Evolutionary conservation across 768 basidiomycete species (phyloP).

Genomic region (Tricholoma sp.): DNA sequence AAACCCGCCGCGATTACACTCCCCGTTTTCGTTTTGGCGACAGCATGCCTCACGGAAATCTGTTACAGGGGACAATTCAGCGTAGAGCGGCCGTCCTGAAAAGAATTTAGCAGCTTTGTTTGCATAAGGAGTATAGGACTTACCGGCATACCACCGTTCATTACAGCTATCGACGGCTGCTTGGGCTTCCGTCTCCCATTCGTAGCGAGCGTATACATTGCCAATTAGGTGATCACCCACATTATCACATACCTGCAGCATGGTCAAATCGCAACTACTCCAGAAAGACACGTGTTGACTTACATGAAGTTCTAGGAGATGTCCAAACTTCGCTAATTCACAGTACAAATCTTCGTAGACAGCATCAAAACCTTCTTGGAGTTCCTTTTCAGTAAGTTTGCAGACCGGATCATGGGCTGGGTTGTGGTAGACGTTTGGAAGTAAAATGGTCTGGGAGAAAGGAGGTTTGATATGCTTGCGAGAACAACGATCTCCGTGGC

Average conservation of each 20-base stretch:
- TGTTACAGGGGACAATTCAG: slow-evolving; percentile 96
- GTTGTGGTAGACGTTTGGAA: slow-evolving; percentile 98
- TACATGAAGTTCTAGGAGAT: slow-evolving; percentile 92
- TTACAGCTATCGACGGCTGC: slow-evolving; percentile 90
- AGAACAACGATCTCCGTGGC: slow-evolving; percentile 97
- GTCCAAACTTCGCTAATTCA: slow-evolving; percentile 91
- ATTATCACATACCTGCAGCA: slow-evolving; percentile 85
- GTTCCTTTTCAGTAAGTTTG: slow-evolving; percentile 80
- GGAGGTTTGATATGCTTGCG: slow-evolving; percentile 98
- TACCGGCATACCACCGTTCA: slow-evolving; percentile 97
- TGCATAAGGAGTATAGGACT: slow-evolving; percentile 19
- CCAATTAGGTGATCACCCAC: slow-evolving; percentile 99
- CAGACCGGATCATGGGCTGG: slow-evolving; percentile 91
- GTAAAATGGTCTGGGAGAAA: slow-evolving; percentile 93
- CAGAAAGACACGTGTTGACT: slow-evolving; percentile 22
- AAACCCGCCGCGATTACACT: slow-evolving; percentile 96
- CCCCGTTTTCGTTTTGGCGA: slow-evolving; percentile 97
- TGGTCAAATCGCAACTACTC: neutral
- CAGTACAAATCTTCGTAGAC: slow-evolving; percentile 96
- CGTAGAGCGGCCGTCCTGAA: slow-evolving; percentile 86
- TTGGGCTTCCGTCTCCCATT: slow-evolving; percentile 98
- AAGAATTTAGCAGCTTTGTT: slow-evolving; percentile 6
- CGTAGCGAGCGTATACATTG: slow-evolving; percentile 96
- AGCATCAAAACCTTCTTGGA: slow-evolving; percentile 89
- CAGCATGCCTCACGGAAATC: slow-evolving; percentile 99